Evolutionary conservation across 2,329 filamentous ascomycete species (phyloP), one percentile per base, ranked within the genome.

Genomic region (Trichoderma breve): DNA sequence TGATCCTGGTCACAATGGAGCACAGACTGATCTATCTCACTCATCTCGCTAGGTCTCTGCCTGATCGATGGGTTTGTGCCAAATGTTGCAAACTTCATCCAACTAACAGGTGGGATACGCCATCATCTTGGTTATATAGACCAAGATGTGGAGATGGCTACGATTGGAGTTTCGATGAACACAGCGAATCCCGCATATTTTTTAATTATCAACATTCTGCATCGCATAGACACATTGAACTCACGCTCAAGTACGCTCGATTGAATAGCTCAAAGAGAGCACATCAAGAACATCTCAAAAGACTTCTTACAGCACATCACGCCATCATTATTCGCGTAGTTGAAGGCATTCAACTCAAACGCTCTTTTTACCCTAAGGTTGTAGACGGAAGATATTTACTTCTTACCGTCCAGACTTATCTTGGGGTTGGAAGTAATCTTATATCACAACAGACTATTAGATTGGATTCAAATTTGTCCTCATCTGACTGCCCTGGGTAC

Each of bases 341-440:
- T 14, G 15, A 67, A 28, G 51, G 43, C n/a, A 53, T 67, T 24
- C 14, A 21, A 51, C 21, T 14, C 32, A 39, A 57, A 3, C 24
- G 5, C 14, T 57, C 47, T 0, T 26, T 57, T 39, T 67, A n/a
- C 18, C 64, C 64, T n/a, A 67, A 67, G 30, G 47, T 67, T 36
- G 9, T 67, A 14, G 51, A 67, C 26, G 64, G 64, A 51, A 67
- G 64, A 39, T 67, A 67, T 67, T 18, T 67, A 39, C 12, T 57
- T 26, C 36, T 55, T 12, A 26, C 21, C 39, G 7, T 39, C 30
- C 24, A 32, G 21, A 67, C 30, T 28, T 67, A 67, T 36, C 24
- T 36, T 36, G 24, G 4, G 47, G 47, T 14, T 57, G 14, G 18
- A 14, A 57, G 6, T 26, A 39, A 39, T 39, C 6, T 14, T 18